A percentile compares a stretch with the other conserved stretches of the same genome.
Evolutionary conservation across 2,329 filamentous ascomycete genomes (phyloP).

Genomic region (Exophiala lecanii-corni): DNA sequence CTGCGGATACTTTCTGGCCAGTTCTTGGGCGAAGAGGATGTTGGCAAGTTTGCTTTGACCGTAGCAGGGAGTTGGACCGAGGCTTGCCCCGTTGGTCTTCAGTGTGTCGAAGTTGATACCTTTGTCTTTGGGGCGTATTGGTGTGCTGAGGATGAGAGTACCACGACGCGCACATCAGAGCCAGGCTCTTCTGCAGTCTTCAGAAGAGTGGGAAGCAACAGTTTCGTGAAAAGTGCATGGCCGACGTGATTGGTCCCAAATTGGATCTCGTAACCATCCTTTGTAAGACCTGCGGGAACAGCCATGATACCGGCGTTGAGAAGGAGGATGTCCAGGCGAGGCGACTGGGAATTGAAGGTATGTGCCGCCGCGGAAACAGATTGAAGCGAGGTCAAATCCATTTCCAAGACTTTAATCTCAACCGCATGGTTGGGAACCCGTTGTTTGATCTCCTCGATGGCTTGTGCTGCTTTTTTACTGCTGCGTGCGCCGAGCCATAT

Average conservation of each 20-base stretch:
- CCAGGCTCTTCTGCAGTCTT: constrained; percentile 38
- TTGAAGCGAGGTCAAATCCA: constrained; percentile 29
- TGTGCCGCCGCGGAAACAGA: constrained; percentile 36
- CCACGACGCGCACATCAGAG: constrained; percentile 44
- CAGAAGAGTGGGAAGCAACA: constrained; percentile 42
- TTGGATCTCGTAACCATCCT: constrained; percentile 48
- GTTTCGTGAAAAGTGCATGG: constrained; percentile 45
- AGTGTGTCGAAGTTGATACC: constrained; percentile 36
- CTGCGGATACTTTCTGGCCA: constrained; percentile 41
- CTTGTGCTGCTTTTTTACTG: constrained; percentile 29
- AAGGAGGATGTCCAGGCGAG: constrained; percentile 42
- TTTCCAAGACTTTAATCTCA: constrained; percentile 34
- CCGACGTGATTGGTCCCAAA: constrained; percentile 51
- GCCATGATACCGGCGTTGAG: constrained; percentile 48
- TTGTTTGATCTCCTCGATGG: constrained; percentile 35
- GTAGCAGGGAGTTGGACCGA: constrained; percentile 38
- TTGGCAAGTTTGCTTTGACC: constrained; percentile 49
- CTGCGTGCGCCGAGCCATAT: constrained; percentile 54
- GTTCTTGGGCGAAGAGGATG: constrained; percentile 41
- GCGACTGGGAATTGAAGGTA: constrained; percentile 31
- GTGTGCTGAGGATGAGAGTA: constrained; percentile 33
- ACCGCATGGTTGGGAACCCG: constrained; percentile 26
- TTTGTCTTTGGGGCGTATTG: constrained; percentile 22
- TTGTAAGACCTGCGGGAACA: constrained; percentile 34
- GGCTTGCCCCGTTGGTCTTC: constrained; percentile 26